These are phyloP conservation scores for Asclepias syriaca DNA, from an alignment of 257 asterid genomes.

Conservation along the genomic window DNA sequence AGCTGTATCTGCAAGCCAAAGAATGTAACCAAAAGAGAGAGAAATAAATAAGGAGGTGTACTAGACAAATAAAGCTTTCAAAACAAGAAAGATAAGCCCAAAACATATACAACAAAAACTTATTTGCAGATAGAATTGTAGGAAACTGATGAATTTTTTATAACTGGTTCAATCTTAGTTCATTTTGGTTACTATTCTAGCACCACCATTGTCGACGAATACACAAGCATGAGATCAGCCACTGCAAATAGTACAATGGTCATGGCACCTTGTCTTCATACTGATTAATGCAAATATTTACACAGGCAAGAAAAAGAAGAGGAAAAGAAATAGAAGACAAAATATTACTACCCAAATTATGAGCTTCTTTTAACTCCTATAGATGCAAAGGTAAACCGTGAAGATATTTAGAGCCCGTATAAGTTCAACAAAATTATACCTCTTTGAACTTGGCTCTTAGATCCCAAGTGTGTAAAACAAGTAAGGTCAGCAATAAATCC, in stretches of 20 bases:
- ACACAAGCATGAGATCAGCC: neutral
- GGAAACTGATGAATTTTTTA: neutral
- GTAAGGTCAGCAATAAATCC: neutral
- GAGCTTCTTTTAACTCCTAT: neutral
- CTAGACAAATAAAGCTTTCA: slow-evolving; percentile 7
- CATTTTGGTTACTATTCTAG: neutral
- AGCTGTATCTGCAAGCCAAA: slow-evolving; percentile 44
- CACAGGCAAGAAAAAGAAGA: neutral
- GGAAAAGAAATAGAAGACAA: neutral
- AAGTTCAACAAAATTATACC: neutral
- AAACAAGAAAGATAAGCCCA: neutral
- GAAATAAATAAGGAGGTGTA: neutral
- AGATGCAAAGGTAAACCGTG: neutral
- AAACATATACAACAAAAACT: neutral
- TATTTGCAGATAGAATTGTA: neutral
- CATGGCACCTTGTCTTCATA: neutral
- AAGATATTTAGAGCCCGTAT: neutral
- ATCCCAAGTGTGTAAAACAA: neutral
- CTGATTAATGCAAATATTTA: neutral
- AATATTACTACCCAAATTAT: neutral
- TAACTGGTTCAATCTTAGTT: neutral
- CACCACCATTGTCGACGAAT: neutral
- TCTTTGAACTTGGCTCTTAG: neutral
- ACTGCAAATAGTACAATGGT: neutral
- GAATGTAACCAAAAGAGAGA: neutral